These are phyloP conservation scores for Samsoniella hepiali DNA, from an alignment of 2,329 filamentous ascomycete genomes.

Conservation along the genomic window DNA sequence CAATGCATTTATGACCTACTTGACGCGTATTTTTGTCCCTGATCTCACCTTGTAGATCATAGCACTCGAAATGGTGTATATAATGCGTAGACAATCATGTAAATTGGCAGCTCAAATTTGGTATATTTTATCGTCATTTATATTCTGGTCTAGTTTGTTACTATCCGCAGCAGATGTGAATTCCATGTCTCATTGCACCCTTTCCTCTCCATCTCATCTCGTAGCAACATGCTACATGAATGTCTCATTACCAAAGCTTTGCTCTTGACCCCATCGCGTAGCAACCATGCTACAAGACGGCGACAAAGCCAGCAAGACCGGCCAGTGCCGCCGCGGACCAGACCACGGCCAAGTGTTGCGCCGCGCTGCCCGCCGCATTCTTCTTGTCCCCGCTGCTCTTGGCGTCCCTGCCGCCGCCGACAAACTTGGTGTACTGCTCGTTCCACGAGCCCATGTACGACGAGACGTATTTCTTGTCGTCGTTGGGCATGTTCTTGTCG, in stretches of 20 bases:
- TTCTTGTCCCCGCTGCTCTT: background rate
- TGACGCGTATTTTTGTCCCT: too few species aligned
- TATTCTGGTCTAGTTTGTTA: background rate
- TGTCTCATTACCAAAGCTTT: too few species aligned
- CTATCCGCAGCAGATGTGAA: background rate
- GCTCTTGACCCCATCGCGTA: background rate
- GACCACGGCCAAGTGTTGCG: slow-evolving; percentile 1
- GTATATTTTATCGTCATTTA: too few species aligned
- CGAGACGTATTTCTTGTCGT: background rate
- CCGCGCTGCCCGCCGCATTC: background rate
- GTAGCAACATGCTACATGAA: background rate
- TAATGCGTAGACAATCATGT: too few species aligned
- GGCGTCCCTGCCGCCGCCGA: background rate
- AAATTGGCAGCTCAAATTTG: too few species aligned
- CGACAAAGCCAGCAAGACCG: background rate
- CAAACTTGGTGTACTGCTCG: background rate
- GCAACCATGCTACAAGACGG: background rate
- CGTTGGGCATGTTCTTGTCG: background rate
- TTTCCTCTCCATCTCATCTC: background rate
- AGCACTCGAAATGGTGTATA: too few species aligned
- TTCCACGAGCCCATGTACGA: background rate
- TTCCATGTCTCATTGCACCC: too few species aligned
- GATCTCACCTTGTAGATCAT: too few species aligned
- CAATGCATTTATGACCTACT: slow-evolving; percentile 4
- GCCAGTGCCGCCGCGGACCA: slow-evolving; percentile 4